Evolutionary conservation across 352 stramenopile species (phyloP).

Genomic region (Phytophthora citricola): DNA sequence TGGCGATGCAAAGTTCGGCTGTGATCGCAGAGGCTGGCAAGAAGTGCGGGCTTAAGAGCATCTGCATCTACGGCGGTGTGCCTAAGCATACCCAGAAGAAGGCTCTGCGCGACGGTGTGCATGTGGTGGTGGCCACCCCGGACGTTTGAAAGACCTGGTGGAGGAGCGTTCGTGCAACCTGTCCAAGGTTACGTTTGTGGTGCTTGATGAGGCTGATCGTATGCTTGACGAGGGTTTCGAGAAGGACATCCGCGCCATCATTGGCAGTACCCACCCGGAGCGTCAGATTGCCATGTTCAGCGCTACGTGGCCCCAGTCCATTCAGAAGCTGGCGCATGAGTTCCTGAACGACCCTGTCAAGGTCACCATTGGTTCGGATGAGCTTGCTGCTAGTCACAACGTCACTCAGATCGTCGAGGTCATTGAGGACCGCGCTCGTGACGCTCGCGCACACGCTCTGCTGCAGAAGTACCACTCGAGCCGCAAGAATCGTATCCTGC

Average conservation of each 20-base stretch:
- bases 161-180: conserved; percentile 87
- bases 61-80: conserved; percentile 96
- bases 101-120: conserved; percentile 85
- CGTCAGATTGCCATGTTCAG: conserved; percentile 98
- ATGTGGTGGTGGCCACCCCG: conserved; percentile 96
- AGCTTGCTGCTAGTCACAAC: conserved; percentile 95
- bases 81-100: conserved; percentile 94
- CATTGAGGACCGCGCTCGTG: conserved; percentile 91
- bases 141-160: conserved; percentile 93
- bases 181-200: conserved; percentile 92
- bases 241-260: conserved; percentile 93
- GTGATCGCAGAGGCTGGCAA: conserved; percentile 94
- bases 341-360: conserved; percentile 95
- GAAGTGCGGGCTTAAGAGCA: conserved; percentile 82
- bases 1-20: conserved; percentile 94
- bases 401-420: conserved; percentile 96
- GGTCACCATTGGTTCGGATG: conserved; percentile 94
- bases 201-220: conserved; percentile 97
- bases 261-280: conserved; percentile 76
- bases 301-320: conserved; percentile 96
- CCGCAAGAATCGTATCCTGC: conserved; percentile 93
- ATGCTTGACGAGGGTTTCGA: conserved; percentile 96
- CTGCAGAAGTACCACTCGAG: conserved; percentile 93
- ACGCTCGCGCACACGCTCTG: conserved; percentile 90
- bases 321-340: conserved; percentile 96